Base-by-base conservation (phyloP, 2,329 filamentous ascomycete genomes). In the Leptographium galeiforme region DNA sequence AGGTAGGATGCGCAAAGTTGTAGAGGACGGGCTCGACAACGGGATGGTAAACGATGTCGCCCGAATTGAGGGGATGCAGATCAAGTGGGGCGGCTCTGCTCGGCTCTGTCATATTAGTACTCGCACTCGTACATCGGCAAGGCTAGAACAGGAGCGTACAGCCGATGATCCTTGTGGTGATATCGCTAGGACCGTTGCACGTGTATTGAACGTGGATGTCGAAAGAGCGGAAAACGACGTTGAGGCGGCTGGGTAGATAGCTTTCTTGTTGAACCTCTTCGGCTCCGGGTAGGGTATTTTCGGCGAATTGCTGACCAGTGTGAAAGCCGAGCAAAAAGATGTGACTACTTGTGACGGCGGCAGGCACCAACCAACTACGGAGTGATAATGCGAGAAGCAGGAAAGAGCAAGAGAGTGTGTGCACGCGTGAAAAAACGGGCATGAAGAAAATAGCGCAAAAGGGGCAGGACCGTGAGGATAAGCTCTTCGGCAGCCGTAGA, bases 61-160 rank as follows among this genome's bases (percentile, higher is more conserved):
- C 48, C 39, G 38, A 41, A 50, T 19, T 12, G 49, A 51, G 49
- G 49, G 49, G 49, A n/a, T 50, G 32, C 49, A 7, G 49, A 18
- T 18, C 6, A 36, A 44, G 49, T 51, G 49, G 49, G 49, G 49
- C 40, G 25, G 38, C 25, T 34, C 7, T 50, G 19, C 19, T 45
- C 32, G 49, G 49, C 49, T 51, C n/a, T 16, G 5, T 32, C 25
- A 11, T 13, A 25, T 25, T 25, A 25, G 25, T 25, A 25, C 25
- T 25, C 25, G 25, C 5, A 25, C 25, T 25, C 25, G 19, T 30
- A 30, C 25, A 30, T 14, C 38, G 19, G 32, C 18, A 39, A 39
- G 47, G 32, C 45, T 48, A 25, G 33, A 48, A 48, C n/a, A 34
- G 32, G 45, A 33, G 32, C 8, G 45, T 34, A 19, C 45, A 48